Conservation (phyloP, 1,284 basidiomycete species). For the Microbotryomycetes sp. region DNA sequence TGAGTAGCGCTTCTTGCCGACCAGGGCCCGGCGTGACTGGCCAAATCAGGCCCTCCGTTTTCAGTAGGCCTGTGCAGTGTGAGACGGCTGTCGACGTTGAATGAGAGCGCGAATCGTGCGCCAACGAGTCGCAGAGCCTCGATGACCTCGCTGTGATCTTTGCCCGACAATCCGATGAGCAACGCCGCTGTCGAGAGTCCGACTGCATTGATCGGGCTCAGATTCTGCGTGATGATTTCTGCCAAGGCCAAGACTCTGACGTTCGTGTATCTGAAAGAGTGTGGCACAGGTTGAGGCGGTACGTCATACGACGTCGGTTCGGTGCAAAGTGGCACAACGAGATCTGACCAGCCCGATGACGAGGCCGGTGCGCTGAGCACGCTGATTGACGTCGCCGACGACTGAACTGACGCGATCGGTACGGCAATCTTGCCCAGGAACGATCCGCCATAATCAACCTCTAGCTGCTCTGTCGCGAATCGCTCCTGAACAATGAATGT, state of each 20-base stretch:
- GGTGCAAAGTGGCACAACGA: slow-evolving; percentile 17
- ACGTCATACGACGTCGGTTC: slow-evolving; percentile 25
- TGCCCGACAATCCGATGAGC: slow-evolving; percentile 15
- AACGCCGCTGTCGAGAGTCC: slow-evolving; percentile 25
- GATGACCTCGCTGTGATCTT: slow-evolving; percentile 18
- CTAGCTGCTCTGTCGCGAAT: slow-evolving; percentile 5
- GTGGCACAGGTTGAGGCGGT: slow-evolving; percentile 10
- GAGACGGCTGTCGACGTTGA: slow-evolving; percentile 8
- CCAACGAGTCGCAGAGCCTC: slow-evolving; percentile 27
- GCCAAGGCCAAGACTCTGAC: slow-evolving; percentile 29
- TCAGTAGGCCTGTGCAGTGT: neutral
- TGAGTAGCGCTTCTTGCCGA: neutral
- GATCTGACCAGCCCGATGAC: slow-evolving; percentile 14
- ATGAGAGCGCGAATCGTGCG: slow-evolving; percentile 22
- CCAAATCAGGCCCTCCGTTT: too few relatives aligned
- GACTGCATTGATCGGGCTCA: slow-evolving; percentile 30
- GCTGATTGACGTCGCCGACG: neutral
- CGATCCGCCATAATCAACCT: slow-evolving; percentile 20
- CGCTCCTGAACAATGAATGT: slow-evolving; percentile 25
- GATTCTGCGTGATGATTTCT: slow-evolving; percentile 30
- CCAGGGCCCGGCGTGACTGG: too few relatives aligned
- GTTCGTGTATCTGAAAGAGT: slow-evolving; percentile 26
- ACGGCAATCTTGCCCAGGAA: slow-evolving; percentile 11
- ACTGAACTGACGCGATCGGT: neutral
- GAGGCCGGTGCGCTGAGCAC: slow-evolving; percentile 15